Percentiles rank a stretch among this genome's conserved stretches.
phyloP scores from a whole-genome alignment of 352 stramenopile species.

The Globisporangium viniferum region DNA sequence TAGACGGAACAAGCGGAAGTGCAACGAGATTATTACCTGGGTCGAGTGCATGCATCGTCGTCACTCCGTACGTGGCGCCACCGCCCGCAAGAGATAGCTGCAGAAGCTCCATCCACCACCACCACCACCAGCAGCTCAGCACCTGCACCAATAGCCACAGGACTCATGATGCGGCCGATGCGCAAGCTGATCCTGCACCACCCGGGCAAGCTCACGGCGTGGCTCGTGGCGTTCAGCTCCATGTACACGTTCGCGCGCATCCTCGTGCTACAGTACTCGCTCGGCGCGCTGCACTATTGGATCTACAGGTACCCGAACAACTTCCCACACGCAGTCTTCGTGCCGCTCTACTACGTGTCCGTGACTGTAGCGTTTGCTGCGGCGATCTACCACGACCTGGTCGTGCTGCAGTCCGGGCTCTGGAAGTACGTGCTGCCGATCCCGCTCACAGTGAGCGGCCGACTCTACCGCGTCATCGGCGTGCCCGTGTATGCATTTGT shows the following conservation, averaged over 20 bases:
- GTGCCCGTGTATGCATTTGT: constrained; percentile 60
- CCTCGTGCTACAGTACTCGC: constrained; percentile 47
- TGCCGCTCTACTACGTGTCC: constrained; percentile 53
- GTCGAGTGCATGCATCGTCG: not conserved
- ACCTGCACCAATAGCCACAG: not conserved
- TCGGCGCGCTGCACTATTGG: constrained; percentile 45
- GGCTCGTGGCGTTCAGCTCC: constrained; percentile 46
- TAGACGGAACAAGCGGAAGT: not conserved
- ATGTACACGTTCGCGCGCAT: constrained; percentile 74
- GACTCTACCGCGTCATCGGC: constrained; percentile 54
- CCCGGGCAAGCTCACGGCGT: constrained; percentile 43
- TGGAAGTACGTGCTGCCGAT: constrained; percentile 70
- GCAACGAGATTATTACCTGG: not conserved
- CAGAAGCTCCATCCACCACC: not conserved
- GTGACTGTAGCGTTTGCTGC: constrained; percentile 31
- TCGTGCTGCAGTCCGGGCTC: constrained; percentile 24
- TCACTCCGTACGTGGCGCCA: not conserved
- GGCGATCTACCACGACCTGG: constrained; percentile 44
- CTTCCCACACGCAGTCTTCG: constrained; percentile 50
- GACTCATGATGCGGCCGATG: constrained; percentile 21
- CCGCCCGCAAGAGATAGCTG: not conserved
- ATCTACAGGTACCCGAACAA: constrained; percentile 54
- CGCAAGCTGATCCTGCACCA: constrained; percentile 67
- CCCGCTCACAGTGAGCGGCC: constrained; percentile 51
- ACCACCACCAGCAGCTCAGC: not conserved